These are phyloP conservation scores for Colletotrichum eremochloae DNA, from an alignment of 2,329 filamentous ascomycete genomes.

Conservation along the genomic window DNA sequence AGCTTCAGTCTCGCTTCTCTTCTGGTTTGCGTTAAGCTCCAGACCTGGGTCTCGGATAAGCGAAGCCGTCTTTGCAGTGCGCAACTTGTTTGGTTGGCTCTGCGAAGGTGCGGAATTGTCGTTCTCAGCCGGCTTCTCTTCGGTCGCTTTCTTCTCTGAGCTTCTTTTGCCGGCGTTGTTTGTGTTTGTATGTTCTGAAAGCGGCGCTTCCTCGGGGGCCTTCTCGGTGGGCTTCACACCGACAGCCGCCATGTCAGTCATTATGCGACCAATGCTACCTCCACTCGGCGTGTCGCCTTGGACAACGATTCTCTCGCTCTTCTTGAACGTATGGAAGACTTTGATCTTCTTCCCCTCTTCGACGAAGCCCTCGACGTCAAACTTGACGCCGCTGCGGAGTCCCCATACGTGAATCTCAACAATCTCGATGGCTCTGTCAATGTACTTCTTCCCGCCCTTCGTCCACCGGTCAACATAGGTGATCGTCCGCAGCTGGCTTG, in stretches of 20 bases:
- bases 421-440: constrained; percentile 86
- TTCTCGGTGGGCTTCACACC: constrained; percentile 50
- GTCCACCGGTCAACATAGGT: constrained; percentile 92
- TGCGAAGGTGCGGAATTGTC: constrained; percentile 33
- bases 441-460: constrained; percentile 79
- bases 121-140: constrained; percentile 6
- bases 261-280: constrained; percentile 62
- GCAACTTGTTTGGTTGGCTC: constrained; percentile 43
- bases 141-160: constrained; percentile 33
- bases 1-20: constrained; percentile 31
- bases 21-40: constrained; percentile 7
- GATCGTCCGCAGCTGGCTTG: constrained; percentile 90
- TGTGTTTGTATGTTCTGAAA: constrained; percentile 47
- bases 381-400: constrained; percentile 86
- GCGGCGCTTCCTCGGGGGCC: constrained; percentile 53
- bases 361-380: constrained; percentile 85
- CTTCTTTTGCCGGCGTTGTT: constrained; percentile 40
- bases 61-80: constrained; percentile 49
- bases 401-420: constrained; percentile 93
- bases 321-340: constrained; percentile 83
- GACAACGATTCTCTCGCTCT: constrained; percentile 78
- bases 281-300: constrained; percentile 67
- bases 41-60: constrained; percentile 47
- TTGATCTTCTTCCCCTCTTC: constrained; percentile 93
- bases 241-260: constrained; percentile 66